Conservation (phyloP, 345 rosid genomes). For the Mercurialis annua region DNA sequence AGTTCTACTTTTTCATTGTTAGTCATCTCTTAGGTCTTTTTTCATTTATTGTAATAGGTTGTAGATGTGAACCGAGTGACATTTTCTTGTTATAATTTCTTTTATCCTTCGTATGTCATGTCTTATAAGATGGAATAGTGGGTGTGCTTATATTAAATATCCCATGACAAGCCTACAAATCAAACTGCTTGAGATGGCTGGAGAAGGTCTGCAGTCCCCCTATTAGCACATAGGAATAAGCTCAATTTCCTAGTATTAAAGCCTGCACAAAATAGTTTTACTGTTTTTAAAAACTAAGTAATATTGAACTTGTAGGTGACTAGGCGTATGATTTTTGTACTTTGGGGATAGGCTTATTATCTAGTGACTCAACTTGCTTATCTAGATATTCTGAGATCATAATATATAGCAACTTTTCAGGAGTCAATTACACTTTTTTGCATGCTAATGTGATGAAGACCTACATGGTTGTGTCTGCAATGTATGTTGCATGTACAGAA, state of each 20-base stretch:
- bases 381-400: no score
- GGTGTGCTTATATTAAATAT: neutral
- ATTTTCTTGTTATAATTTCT: conserved; percentile 14
- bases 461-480: no score
- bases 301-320: no score
- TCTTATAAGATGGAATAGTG: neutral
- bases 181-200: neutral
- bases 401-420: no score
- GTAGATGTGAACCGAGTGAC: conserved; percentile 12
- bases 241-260: neutral
- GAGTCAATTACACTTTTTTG: no score
- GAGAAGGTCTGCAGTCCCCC: neutral
- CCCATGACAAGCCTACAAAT: neutral
- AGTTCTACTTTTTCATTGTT: conserved; percentile 8
- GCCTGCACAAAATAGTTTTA: no score
- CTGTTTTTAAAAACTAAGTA: no score
- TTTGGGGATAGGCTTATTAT: no score
- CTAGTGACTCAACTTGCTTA: no score
- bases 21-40: neutral
- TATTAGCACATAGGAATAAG: neutral
- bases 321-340: no score
- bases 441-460: no score
- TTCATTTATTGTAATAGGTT: neutral
- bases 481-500: no score
- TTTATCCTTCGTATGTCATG: neutral